phyloP scores from a whole-genome alignment of 345 rosid genomes.

The Aurinia saxatilis region DNA sequence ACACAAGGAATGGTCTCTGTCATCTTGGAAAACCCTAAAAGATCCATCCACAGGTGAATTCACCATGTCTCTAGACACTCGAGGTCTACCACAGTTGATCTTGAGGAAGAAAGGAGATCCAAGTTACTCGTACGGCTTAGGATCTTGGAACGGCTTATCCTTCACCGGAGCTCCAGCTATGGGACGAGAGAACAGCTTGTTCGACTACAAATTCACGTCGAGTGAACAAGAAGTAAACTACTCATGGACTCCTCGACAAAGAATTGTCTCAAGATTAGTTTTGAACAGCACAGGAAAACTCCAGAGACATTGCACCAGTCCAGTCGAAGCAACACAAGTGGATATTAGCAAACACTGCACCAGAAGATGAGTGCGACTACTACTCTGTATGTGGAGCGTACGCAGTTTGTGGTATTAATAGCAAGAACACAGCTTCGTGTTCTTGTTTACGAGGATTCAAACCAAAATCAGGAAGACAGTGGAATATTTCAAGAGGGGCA shows the following conservation, averaged over 20 bases:
- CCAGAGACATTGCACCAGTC: slow-evolving; percentile 32
- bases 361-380: slow-evolving; percentile 77
- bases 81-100: slow-evolving; percentile 62
- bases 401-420: slow-evolving; percentile 51
- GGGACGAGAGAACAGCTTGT: slow-evolving; percentile 17
- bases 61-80: slow-evolving; percentile 43
- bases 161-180: slow-evolving; percentile 24
- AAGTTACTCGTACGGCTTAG: slow-evolving; percentile 31
- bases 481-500: slow-evolving; percentile 53
- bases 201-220: slow-evolving; percentile 36
- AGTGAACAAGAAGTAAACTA: slow-evolving; percentile 30
- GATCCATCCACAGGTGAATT: slow-evolving; percentile 64
- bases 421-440: slow-evolving; percentile 63
- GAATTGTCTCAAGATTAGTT: slow-evolving; percentile 37
- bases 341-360: slow-evolving; percentile 42
- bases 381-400: slow-evolving; percentile 61
- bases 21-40: slow-evolving; percentile 45
- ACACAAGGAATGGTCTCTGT: slow-evolving; percentile 40
- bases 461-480: slow-evolving; percentile 38
- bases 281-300: slow-evolving; percentile 25
- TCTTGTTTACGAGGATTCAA: slow-evolving; percentile 51
- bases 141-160: slow-evolving; percentile 66
- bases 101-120: slow-evolving; percentile 27
- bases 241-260: slow-evolving; percentile 11
- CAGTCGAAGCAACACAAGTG: slow-evolving; percentile 41